phyloP scores from a whole-genome alignment of 108 stramenopile genomes.

The Licmophora abbreviata region DNA sequence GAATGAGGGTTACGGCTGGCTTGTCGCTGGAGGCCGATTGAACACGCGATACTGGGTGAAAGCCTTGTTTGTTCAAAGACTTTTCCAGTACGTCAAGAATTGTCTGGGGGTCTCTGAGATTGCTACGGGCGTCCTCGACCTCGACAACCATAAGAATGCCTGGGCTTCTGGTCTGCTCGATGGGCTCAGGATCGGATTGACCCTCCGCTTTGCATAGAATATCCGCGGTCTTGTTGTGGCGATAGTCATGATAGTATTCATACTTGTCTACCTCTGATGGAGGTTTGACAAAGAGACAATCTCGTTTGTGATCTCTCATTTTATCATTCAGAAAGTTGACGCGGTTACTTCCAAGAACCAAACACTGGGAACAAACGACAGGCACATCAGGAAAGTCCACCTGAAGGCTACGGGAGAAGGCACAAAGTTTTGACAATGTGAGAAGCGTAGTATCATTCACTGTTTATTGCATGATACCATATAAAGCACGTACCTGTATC shows the following conservation, averaged over 20 bases:
- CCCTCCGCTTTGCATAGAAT: constrained; percentile 30
- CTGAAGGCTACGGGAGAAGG: constrained; percentile 9
- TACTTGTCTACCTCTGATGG: constrained; percentile 49
- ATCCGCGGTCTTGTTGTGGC: constrained; percentile 32
- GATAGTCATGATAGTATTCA: constrained; percentile 55
- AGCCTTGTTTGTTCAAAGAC: constrained; percentile 30
- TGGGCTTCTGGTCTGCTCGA: constrained; percentile 42
- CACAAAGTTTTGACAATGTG: too few relatives aligned
- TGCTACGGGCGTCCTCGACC: constrained; percentile 38
- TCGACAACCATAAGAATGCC: constrained; percentile 71
- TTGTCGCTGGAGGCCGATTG: constrained; percentile 17
- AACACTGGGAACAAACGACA: constrained; percentile 65
- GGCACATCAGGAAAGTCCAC: constrained; percentile 47
- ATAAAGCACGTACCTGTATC: constrained; percentile 29
- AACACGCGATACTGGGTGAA: constrained; percentile 14
- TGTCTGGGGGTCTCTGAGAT: constrained; percentile 11
- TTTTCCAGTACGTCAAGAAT: constrained; percentile 11
- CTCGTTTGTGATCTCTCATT: constrained; percentile 17
- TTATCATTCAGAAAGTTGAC: constrained; percentile 56
- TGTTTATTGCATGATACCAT: too few relatives aligned
- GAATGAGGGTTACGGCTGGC: constrained; percentile 15
- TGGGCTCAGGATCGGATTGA: constrained; percentile 21
- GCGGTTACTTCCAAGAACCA: constrained; percentile 64
- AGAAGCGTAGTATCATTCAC: too few relatives aligned
- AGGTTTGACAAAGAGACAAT: constrained; percentile 25